Base-by-base conservation (phyloP, 345 rosid species). In the Streptanthus diversifolius region DNA sequence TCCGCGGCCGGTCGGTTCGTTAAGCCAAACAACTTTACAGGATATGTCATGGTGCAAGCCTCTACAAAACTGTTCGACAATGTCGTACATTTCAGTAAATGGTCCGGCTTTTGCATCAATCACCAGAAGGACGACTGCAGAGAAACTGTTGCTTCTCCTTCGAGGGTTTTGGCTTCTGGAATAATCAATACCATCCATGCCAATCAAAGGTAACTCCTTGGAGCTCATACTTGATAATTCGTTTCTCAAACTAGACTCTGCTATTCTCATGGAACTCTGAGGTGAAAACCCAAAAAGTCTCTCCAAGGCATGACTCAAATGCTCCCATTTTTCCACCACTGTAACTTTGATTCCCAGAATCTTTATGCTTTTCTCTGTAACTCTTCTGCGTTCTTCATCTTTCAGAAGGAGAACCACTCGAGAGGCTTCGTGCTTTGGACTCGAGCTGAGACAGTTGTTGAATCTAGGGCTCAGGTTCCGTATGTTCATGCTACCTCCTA, bases 21-120 rank as follows among this genome's bases (percentile, higher is more conserved):
- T 87, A 21, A 92, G 71, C 98, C 98, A 92, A 48, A 92, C 86
- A 15, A 90, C 90, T 80, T 78, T 84, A 68, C 81, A 87, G 9
- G 33, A 35, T 52, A 51, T 19, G 37, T 57, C 47, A 5, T 68
- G 76, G 35, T 37, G 25, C 66, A 85, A 74, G 11, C 80, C 75
- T 70, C 68, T 78, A 36, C 80, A 77, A 55, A 90, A 88, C 39
- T 83, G 83, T 27, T 78, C 7, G 18, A 92, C 84, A 51, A 32
- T 56, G 10, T 37, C 63, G 18, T 19, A 36, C 2, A 90, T 67
- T 9, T 85, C 83, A 13, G 7, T 7, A 51, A 79, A 75, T 11
- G 91, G 85, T 56, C 86, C 98, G 4, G 85, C 74, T n/a, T 72
- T 72, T n/a, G 84, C 83, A 71, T 90, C 96, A 45, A 92, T 80